Percentiles rank a stretch among this genome's conserved stretches.
Conservation (phyloP, 768 basidiomycete species). For the Kondoa subrosea region DNA sequence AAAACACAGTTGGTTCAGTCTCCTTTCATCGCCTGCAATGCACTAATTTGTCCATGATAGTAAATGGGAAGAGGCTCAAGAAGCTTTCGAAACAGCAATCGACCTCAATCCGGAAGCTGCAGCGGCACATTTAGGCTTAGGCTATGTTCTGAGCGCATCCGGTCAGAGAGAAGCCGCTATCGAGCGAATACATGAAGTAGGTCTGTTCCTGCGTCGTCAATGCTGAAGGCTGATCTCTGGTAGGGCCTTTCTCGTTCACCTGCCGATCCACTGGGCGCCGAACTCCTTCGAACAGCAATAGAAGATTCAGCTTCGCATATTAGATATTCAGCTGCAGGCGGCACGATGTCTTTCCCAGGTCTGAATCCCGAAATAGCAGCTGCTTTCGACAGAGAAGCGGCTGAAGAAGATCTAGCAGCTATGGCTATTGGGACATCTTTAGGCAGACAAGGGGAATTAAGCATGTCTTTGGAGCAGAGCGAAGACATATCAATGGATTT, state of each 20-base stretch:
- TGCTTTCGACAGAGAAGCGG: background rate
- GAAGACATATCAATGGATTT: background rate
- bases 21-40: slow-evolving; percentile 4
- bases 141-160: slow-evolving; percentile 66
- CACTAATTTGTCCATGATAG: slow-evolving; percentile 36
- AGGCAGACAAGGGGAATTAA: background rate
- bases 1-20: slow-evolving; percentile 34
- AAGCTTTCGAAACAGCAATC: slow-evolving; percentile 59
- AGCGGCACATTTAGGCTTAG: slow-evolving; percentile 66
- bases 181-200: slow-evolving; percentile 76
- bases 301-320: slow-evolving; percentile 27
- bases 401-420: background rate
- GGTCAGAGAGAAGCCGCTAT: slow-evolving; percentile 64
- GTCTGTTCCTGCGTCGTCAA: slow-evolving; percentile 21
- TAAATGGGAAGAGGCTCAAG: slow-evolving; percentile 46
- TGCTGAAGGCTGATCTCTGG: slow-evolving; percentile 9
- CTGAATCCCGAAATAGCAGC: background rate
- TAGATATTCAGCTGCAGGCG: background rate
- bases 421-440: background rate
- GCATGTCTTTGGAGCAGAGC: background rate
- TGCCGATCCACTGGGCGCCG: slow-evolving; percentile 61
- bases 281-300: slow-evolving; percentile 63
- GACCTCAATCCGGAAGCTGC: slow-evolving; percentile 72
- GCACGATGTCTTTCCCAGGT: background rate
- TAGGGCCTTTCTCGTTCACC: slow-evolving; percentile 66